Percentiles rank a stretch among this genome's conserved stretches.
These are phyloP conservation scores for Bothriochloa decipiens DNA, from an alignment of 176 grass and related monocot species.

Conservation along the genomic window DNA sequence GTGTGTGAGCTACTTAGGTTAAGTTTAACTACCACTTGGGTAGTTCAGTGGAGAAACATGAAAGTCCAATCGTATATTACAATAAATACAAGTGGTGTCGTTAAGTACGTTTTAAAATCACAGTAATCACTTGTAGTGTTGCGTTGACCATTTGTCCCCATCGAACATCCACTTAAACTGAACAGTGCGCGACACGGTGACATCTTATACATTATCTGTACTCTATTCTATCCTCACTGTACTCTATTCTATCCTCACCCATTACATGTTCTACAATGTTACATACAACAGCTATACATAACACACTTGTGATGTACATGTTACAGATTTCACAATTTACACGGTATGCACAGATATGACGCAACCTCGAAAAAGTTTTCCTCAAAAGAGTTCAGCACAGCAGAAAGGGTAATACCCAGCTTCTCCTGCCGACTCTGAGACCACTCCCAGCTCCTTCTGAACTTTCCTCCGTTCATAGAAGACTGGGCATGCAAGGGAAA, in stretches of 20 bases:
- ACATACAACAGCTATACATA: constrained; percentile 46
- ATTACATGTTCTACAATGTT: constrained; percentile 28
- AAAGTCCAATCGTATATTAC: too few relatives aligned
- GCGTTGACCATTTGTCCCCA: neutral
- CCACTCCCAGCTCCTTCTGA: constrained; percentile 57
- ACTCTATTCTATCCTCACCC: neutral
- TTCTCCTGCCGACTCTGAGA: constrained; percentile 59
- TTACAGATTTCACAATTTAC: constrained; percentile 43
- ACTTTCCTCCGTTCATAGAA: constrained; percentile 88
- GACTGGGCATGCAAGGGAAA: constrained; percentile 84
- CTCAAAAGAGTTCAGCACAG: constrained; percentile 69
- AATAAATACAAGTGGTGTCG: too few relatives aligned
- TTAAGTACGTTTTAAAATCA: neutral
- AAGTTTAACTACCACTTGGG: too few relatives aligned
- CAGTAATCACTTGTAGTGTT: neutral
- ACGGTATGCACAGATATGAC: neutral
- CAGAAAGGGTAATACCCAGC: constrained; percentile 69
- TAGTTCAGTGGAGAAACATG: too few relatives aligned
- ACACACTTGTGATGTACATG: constrained; percentile 19
- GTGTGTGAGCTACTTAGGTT: too few relatives aligned
- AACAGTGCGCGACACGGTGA: neutral
- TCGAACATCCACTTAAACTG: neutral
- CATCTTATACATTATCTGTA: neutral
- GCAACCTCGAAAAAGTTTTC: constrained; percentile 54
- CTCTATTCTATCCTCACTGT: neutral